Percentiles rank a stretch among this genome's conserved stretches.
Conservation (phyloP, 2,329 filamentous ascomycete genomes). For the Colletotrichum tropicicola region DNA sequence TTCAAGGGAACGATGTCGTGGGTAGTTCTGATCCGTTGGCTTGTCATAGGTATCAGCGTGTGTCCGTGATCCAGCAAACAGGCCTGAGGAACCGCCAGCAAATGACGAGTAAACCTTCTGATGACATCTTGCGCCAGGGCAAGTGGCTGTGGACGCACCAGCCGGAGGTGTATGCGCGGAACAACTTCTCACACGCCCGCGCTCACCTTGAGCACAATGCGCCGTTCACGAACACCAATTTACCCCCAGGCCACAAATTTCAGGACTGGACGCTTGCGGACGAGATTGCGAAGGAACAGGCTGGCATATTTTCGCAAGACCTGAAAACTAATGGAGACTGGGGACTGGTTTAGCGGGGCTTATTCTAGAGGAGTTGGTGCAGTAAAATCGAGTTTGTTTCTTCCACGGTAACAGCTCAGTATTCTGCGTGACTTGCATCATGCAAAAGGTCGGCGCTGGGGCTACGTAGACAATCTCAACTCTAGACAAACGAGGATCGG, state of each 20-base stretch:
- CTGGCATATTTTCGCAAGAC: not conserved
- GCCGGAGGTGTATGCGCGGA: not conserved
- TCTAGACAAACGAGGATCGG: too few relatives aligned
- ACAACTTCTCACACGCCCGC: not conserved
- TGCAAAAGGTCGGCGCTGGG: too few relatives aligned
- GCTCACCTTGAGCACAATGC: not conserved
- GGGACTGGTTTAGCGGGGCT: too few relatives aligned
- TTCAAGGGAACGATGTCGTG: not conserved
- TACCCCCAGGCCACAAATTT: not conserved
- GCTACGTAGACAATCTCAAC: too few relatives aligned
- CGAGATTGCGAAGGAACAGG: not conserved
- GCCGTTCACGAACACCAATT: not conserved
- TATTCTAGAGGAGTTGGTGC: too few relatives aligned
- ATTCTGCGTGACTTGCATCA: too few relatives aligned
- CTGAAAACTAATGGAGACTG: not conserved
- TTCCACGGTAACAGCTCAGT: too few relatives aligned
- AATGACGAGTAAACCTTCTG: not conserved
- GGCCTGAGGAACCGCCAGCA: not conserved
- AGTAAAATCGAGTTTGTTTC: too few relatives aligned
- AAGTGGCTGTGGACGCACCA: conserved; percentile 4
- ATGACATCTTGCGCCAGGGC: not conserved
- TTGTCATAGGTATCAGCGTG: not conserved
- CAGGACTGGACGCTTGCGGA: not conserved
- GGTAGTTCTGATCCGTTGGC: not conserved
- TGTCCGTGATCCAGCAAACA: not conserved